Evolutionary conservation across 169 alveolate species (phyloP), one percentile per base, ranked within the genome.

Genomic region (Eimeria necatrix): DNA sequence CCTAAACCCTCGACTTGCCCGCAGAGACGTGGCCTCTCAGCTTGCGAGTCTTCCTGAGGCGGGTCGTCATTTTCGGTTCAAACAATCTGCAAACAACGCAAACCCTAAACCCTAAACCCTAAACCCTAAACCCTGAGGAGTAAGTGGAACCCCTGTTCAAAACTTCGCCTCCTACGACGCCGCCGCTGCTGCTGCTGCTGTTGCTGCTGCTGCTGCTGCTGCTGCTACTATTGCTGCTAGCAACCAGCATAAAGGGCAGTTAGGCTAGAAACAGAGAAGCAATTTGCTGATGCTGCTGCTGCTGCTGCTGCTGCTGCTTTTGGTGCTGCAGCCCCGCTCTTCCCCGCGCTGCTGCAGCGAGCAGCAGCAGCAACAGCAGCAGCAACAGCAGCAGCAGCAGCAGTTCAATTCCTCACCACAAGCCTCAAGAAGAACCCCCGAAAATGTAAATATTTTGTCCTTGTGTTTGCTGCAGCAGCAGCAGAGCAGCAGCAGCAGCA

Each of bases 1-100:
- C 73, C 73, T 61, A 61, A 61, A 61, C 73, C 73, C 73, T 24
- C 73, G 73, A 20, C 12, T 71, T 5, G 22, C 81, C 81, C 71
- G 98, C 98, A 51, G 99, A 98, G 90, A 99, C 99, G 97, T 99
- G 99, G 91, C 99, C 99, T 96, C 99, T 97, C 98, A 98, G 97
- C 98, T 99, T 99, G 95, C 99, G 97, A 93, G 98, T 98, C 97
- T 99, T 98, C 98, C 98, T 99, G 94, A 99, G 97, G 96, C 99
- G 94, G 61, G 98, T 97, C 68, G 99, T 97, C 98, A 98, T 98
- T 92, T 96, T 88, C 73, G 41, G 22, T 20, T 8, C 48, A 87
- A 68, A 10, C 2, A 4, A 12, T 32, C 32, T 46, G 32, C 20
- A 20, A 87, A 64, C 71, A 46, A 71, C 81, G 22, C 46, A 71